These are phyloP conservation scores for Heracleum sosnowskyi DNA, from an alignment of 129 eudicot genomes.

Conservation along the genomic window DNA sequence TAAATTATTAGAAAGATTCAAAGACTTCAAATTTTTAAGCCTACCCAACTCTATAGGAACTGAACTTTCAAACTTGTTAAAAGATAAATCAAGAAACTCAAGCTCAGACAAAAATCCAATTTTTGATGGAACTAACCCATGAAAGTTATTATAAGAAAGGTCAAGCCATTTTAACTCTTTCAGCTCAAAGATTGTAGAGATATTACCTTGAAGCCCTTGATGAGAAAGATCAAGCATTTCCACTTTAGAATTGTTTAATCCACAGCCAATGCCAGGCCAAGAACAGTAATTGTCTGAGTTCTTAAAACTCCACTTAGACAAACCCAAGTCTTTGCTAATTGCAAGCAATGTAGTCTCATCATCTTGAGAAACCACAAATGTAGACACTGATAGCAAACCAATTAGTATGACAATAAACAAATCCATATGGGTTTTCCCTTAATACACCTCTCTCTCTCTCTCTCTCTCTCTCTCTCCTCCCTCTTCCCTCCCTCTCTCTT, in stretches of 20 bases:
- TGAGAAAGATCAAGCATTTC: constrained; percentile 83
- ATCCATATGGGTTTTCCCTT: constrained; percentile 1
- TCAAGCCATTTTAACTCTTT: constrained; percentile 78
- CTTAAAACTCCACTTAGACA: constrained; percentile 55
- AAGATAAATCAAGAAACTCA: constrained; percentile 95
- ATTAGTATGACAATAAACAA: constrained; percentile 28
- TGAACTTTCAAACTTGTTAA: constrained; percentile 58
- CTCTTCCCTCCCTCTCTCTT: neutral
- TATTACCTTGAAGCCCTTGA: constrained; percentile 75
- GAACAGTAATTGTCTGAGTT: constrained; percentile 54
- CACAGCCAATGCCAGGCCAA: constrained; percentile 81
- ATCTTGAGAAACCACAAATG: constrained; percentile 40
- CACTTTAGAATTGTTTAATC: constrained; percentile 45
- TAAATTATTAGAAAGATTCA: constrained; percentile 69
- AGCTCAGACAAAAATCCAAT: constrained; percentile 69
- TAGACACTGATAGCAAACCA: constrained; percentile 48
- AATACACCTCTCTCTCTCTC: neutral
- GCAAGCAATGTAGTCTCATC: constrained; percentile 43
- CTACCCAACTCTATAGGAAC: constrained; percentile 61
- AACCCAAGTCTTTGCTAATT: constrained; percentile 54
- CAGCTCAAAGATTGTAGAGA: constrained; percentile 66
- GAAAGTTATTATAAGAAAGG: constrained; percentile 71
- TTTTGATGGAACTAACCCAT: constrained; percentile 63
- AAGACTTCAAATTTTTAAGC: constrained; percentile 54
- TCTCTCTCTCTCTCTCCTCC: neutral